phyloP scores from a whole-genome alignment of 306 rosid species.

The Fagus sylvatica region DNA sequence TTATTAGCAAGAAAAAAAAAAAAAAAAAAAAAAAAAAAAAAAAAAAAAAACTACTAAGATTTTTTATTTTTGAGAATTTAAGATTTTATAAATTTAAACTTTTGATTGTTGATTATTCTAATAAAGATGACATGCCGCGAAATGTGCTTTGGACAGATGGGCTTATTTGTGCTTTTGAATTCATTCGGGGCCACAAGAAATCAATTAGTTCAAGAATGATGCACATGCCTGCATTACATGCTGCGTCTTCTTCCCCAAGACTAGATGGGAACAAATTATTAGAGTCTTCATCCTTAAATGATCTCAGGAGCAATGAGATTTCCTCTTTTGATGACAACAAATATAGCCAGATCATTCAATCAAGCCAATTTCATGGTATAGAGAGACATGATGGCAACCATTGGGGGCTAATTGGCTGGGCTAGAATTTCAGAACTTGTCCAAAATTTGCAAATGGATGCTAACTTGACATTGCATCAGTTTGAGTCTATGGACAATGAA shows the following conservation, averaged over 20 bases:
- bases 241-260: slow-evolving; percentile 29
- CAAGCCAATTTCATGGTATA: slow-evolving; percentile 29
- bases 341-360: slow-evolving; percentile 27
- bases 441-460: slow-evolving; percentile 62
- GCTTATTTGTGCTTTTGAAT: slow-evolving; percentile 89
- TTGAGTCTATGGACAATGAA: slow-evolving; percentile 53
- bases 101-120: no score
- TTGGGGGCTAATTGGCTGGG: slow-evolving; percentile 96
- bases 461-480: slow-evolving; percentile 51
- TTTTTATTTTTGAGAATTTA: no score
- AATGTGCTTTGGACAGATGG: slow-evolving; percentile 84
- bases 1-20: no score
- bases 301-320: slow-evolving; percentile 9
- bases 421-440: slow-evolving; percentile 74
- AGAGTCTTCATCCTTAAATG: slow-evolving; percentile 33
- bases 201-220: slow-evolving; percentile 34
- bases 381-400: slow-evolving; percentile 45
- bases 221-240: slow-evolving; percentile 34
- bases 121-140: slow-evolving; percentile 46
- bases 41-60: no score
- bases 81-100: no score
- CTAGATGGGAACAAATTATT: slow-evolving; percentile 26
- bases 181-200: slow-evolving; percentile 48
- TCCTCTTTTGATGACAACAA: slow-evolving; percentile 31
- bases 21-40: no score